Evolutionary conservation across 108 stramenopile species (phyloP), one percentile per base, ranked within the genome.

Genomic region (Parietichytrium sp.): DNA sequence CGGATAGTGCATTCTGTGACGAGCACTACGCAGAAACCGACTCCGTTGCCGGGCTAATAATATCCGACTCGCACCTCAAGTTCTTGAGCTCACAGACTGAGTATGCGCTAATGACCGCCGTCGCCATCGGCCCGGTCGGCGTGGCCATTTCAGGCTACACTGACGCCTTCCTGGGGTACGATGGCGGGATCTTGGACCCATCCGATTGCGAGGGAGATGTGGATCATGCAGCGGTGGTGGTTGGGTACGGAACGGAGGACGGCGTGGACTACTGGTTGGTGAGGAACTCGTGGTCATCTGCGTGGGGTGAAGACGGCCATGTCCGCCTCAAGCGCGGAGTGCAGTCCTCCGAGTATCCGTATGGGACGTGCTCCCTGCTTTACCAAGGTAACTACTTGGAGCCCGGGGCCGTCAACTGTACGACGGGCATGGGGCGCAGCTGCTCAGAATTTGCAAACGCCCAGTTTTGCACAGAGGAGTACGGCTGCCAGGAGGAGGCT

Each of bases 271-370:
- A 84, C 52, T 84, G 54, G 26, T 79, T 93, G 72, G 82, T 94
- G 49, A 83, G 93, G 13, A 96, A 96, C 82, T 88, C 87, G 15
- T 96, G 94, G 94, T 86, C 91, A 7, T 84, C 87, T 26, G 47
- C 77, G n/a, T 96, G 92, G 92, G 95, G 93, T 3, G 93, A 95
- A 54, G 72, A 86, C 55, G 94, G 94, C 4, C 80, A 84, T 54
- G 50, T 84, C 7, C 83, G 51, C 54, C 49, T 84, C 13, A 80
- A 54, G 18, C 79, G 83, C 31, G 52, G 49, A 45, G 79, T 72
- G 12, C 16, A 13, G 23, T 18, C 33, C 42, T 16, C 18, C 38
- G 10, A 33, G 42, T 42, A 42, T n/a, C 61, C 61, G 6, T 72
- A 72, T 45, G 61, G 61, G n/a, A 42, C 61, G 3, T 72, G 61